Base-by-base conservation (phyloP, 1,284 basidiomycete species). In the Veloboletus limbatus region DNA sequence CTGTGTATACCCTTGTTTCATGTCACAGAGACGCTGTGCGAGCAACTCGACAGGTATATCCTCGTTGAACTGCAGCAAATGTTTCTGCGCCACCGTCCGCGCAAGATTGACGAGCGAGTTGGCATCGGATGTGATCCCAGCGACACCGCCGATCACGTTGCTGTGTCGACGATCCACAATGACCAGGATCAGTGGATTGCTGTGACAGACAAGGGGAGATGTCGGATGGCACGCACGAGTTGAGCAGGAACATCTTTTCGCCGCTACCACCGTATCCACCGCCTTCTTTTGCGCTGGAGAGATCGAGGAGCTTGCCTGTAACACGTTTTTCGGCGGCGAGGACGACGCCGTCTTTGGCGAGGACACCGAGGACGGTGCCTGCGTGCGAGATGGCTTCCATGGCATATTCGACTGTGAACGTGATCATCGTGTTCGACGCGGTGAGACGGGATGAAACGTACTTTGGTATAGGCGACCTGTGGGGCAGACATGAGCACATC, bases 291-390 rank as follows among this genome's bases (percentile, higher is more conserved):
- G 82, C 77, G 39, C 80, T 78, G 22, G 88, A 87, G 33, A 93
- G 77, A 71, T 99, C 96, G 49, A 99, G 80, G 36, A 99, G 82
- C 71, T 99, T 99, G 40, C 94, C 94, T 0, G 97, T 98, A 32
- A 99, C 94, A 72, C 97, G 97, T 84, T 99, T 99, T 78, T 99
- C 96, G 7, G 96, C 96, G 0, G 94, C 96, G n/a, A 99, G 78
- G 3, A 98, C 94, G 30, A 99, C 91, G 1, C 97, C 96, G 57
- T 95, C 92, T 63, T 90, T 92, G 17, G 93, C 92, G n/a, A 97
- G 78, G 45, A 97, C 88, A 32, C 93, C 94, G 24, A 98, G 81
- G 35, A 97, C 93, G 13, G 94, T 95, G 53, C 95, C 95, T 22
- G 94, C 95, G 62, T 96, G 92, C 22, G 92, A 95, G 76, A 98